phyloP scores from a whole-genome alignment of 75 land plant species.

The Picea glauca region DNA sequence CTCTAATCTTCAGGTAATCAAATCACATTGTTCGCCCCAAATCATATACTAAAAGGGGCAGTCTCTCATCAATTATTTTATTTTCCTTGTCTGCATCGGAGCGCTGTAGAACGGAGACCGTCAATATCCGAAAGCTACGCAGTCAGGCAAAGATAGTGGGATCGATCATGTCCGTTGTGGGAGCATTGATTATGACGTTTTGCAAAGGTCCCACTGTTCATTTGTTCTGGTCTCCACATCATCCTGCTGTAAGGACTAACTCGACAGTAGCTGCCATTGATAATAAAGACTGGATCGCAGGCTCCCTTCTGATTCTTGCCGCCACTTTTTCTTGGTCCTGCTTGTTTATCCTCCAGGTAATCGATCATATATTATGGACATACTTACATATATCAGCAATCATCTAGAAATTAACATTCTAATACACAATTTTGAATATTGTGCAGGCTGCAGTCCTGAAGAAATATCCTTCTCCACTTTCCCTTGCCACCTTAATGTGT shows the following conservation, averaged over 20 bases:
- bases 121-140: slow-evolving; percentile 13
- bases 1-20: slow-evolving; percentile 33
- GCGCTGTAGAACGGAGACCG: slow-evolving; percentile 22
- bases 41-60: too few relatives aligned
- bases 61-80: too few relatives aligned
- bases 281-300: slow-evolving; percentile 23
- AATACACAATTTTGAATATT: not conserved
- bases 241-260: not conserved
- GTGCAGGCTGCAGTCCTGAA: slow-evolving; percentile 32
- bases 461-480: slow-evolving; percentile 36
- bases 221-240: slow-evolving; percentile 19
- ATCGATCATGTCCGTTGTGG: slow-evolving; percentile 25
- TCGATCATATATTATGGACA: not conserved
- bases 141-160: slow-evolving; percentile 45
- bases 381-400: too few relatives aligned
- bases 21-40: too few relatives aligned
- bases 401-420: too few relatives aligned
- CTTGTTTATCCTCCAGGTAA: slow-evolving; percentile 31
- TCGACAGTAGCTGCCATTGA: too few relatives aligned
- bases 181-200: slow-evolving; percentile 52
- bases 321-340: slow-evolving; percentile 22
- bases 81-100: not conserved
- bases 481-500: slow-evolving; percentile 45
- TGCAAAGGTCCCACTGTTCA: slow-evolving; percentile 39
- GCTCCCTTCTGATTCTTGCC: slow-evolving; percentile 18